Percentiles rank a stretch among this genome's conserved stretches.
These are phyloP conservation scores for Starmera amethionina DNA, from an alignment of 805 yeast genomes.

Conservation along the genomic window DNA sequence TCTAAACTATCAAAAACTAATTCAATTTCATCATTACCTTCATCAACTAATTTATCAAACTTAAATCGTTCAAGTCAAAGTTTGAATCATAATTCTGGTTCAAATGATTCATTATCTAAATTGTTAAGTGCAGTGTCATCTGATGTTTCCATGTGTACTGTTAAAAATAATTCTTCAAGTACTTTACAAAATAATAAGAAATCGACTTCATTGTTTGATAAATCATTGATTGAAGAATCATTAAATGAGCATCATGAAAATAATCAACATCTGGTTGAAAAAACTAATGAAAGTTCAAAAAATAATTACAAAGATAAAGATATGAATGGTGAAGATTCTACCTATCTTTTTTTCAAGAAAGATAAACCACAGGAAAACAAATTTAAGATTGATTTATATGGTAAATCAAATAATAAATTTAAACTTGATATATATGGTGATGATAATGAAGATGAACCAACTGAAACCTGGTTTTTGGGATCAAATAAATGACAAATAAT, in stretches of 20 bases:
- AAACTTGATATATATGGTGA: constrained; percentile 13
- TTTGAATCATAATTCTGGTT: background rate
- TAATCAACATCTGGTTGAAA: background rate
- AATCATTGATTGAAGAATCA: constrained; percentile 14
- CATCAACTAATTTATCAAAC: background rate
- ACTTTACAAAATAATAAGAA: background rate
- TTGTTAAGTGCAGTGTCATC: background rate
- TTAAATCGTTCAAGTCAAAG: background rate
- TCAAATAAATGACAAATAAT: constrained; percentile 9
- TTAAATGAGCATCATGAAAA: constrained; percentile 6
- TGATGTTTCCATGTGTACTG: background rate
- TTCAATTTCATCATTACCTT: background rate
- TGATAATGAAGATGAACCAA: constrained; percentile 4
- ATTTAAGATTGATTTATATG: constrained; percentile 19
- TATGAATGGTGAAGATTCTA: background rate
- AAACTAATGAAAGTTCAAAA: constrained; percentile 1
- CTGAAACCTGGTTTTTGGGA: constrained; percentile 15
- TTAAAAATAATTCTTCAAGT: background rate
- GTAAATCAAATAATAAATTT: constrained; percentile 14
- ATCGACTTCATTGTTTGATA: constrained; percentile 13
- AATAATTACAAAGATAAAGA: background rate
- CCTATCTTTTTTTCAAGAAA: background rate
- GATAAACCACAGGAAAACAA: constrained; percentile 1
- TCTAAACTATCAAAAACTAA: constrained; percentile 3
- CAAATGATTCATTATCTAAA: background rate